Conservation (phyloP, 768 basidiomycete genomes). For the Termitomyces sp. region DNA sequence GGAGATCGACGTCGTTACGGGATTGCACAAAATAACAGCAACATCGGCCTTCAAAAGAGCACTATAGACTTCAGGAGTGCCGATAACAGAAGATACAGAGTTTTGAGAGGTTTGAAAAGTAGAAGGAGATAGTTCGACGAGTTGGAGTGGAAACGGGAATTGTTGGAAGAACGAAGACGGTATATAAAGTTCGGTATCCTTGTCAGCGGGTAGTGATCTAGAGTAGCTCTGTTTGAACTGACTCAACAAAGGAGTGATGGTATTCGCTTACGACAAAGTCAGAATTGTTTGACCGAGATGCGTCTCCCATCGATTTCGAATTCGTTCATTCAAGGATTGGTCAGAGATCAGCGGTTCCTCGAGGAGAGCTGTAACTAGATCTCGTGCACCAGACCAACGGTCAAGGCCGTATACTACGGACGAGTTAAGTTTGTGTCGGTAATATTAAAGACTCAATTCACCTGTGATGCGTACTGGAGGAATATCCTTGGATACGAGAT, state of each 20-base stretch:
- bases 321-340: conserved; percentile 28
- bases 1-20: conserved; percentile 43
- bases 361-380: conserved; percentile 65
- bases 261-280: conserved; percentile 31
- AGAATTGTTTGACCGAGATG: conserved; percentile 19
- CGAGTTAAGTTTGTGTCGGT: not conserved
- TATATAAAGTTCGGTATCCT: conserved; percentile 21
- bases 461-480: conserved; percentile 42
- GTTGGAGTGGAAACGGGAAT: conserved; percentile 44
- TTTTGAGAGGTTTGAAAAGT: conserved; percentile 11
- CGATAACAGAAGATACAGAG: not conserved
- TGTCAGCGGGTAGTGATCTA: conserved; percentile 6
- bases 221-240: conserved; percentile 2
- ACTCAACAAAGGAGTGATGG: conserved; percentile 25
- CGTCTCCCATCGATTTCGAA: conserved; percentile 47
- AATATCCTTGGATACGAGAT: conserved; percentile 24
- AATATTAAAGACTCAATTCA: conserved; percentile 21
- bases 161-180: conserved; percentile 52
- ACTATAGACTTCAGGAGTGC: conserved; percentile 9
- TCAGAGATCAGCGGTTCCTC: conserved; percentile 66
- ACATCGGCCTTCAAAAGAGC: conserved; percentile 46
- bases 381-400: conserved; percentile 44
- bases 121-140: conserved; percentile 36
- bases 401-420: conserved; percentile 54
- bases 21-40: conserved; percentile 60